Conservation (phyloP, 306 rosid genomes). For the Quercus suber region DNA sequence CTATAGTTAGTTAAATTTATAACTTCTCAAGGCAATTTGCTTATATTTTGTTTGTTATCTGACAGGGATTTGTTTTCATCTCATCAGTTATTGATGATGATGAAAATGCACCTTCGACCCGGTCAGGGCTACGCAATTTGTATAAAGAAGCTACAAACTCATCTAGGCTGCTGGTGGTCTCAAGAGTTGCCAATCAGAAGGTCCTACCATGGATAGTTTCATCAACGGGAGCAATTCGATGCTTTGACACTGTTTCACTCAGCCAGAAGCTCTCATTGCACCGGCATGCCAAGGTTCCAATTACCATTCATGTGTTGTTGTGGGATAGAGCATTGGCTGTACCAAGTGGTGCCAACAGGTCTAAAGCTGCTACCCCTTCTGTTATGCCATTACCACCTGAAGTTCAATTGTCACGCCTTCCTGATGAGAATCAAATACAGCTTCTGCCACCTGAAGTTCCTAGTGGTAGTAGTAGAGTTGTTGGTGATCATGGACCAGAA, state of each 20-base stretch:
- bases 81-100: slow-evolving; percentile 61
- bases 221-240: slow-evolving; percentile 83
- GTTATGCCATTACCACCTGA: slow-evolving; percentile 43
- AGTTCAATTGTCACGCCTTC: slow-evolving; percentile 40
- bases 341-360: slow-evolving; percentile 31
- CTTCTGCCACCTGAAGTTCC: slow-evolving; percentile 46
- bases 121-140: slow-evolving; percentile 64
- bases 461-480: slow-evolving; percentile 17
- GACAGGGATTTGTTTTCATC: slow-evolving; percentile 84
- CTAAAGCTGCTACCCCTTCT: slow-evolving; percentile 20
- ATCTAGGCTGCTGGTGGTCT: slow-evolving; percentile 61
- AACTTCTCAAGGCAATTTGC: neutral
- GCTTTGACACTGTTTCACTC: slow-evolving; percentile 80
- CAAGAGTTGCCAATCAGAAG: slow-evolving; percentile 79
- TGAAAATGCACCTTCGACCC: slow-evolving; percentile 52
- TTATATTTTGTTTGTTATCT: slow-evolving; percentile 19
- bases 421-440: slow-evolving; percentile 49
- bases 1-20: neutral
- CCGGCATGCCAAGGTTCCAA: slow-evolving; percentile 73
- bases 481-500: slow-evolving; percentile 18
- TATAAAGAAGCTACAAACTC: slow-evolving; percentile 58
- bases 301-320: slow-evolving; percentile 59
- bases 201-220: slow-evolving; percentile 94
- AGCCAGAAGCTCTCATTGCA: slow-evolving; percentile 91
- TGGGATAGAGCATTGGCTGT: slow-evolving; percentile 61